phyloP scores from a whole-genome alignment of 2,329 filamentous ascomycete species.

The Diaporthe vaccinii region DNA sequence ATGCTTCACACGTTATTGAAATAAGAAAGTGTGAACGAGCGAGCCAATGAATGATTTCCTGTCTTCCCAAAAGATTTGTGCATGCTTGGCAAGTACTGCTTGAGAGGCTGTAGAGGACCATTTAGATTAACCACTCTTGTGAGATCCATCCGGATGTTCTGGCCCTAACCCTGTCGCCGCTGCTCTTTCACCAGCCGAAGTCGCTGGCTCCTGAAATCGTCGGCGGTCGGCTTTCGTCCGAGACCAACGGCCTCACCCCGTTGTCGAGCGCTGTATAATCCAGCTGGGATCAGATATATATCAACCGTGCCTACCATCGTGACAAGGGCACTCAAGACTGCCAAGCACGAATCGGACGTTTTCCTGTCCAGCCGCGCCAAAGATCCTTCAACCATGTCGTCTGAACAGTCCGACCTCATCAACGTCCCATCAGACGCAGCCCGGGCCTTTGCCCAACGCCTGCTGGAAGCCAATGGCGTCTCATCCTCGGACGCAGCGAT shows the following conservation, averaged over 20 bases:
- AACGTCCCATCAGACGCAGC: slow-evolving; percentile 39
- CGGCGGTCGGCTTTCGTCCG: slow-evolving; percentile 6
- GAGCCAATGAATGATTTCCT: no score
- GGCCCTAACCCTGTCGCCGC: slow-evolving; percentile 13
- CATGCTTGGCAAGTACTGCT: background rate
- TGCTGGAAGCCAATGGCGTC: slow-evolving; percentile 74
- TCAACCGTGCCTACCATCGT: background rate
- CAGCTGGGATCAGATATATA: background rate
- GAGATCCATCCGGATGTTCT: background rate
- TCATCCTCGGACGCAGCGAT: slow-evolving; percentile 69
- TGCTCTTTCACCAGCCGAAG: background rate
- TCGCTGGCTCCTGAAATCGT: background rate
- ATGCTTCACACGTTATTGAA: no score
- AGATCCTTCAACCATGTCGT: slow-evolving; percentile 11
- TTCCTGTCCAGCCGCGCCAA: background rate
- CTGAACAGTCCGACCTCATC: slow-evolving; percentile 26
- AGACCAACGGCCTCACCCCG: background rate
- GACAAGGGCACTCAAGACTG: background rate
- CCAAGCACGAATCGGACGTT: background rate
- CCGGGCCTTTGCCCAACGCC: slow-evolving; percentile 60
- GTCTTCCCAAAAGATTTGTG: background rate
- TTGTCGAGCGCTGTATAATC: background rate
- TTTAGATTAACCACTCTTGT: background rate
- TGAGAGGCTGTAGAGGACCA: no score
- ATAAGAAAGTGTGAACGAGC: background rate